Conservation (phyloP, 2,329 filamentous ascomycete species). For the Ophiostoma angusticollis region DNA sequence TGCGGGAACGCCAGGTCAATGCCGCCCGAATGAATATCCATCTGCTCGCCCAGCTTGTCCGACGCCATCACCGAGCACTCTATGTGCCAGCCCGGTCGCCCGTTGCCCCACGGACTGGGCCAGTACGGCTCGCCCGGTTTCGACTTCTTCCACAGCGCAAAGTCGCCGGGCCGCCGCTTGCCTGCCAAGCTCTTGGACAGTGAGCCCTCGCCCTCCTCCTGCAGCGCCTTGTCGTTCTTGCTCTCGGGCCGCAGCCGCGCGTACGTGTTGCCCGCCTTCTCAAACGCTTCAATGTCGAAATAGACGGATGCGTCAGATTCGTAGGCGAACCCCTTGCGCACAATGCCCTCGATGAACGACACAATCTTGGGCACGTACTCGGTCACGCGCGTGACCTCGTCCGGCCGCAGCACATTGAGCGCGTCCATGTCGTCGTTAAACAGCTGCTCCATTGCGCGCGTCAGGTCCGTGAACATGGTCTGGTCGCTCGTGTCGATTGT, state of each 20-base stretch:
- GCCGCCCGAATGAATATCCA: slow-evolving; percentile 61
- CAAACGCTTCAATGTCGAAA: slow-evolving; percentile 59
- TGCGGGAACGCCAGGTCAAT: slow-evolving; percentile 42
- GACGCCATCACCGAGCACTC: slow-evolving; percentile 65
- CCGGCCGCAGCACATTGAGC: slow-evolving; percentile 52
- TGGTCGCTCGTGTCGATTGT: slow-evolving; percentile 48
- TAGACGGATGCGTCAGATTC: slow-evolving; percentile 53
- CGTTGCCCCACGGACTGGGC: slow-evolving; percentile 54
- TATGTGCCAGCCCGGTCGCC: slow-evolving; percentile 62
- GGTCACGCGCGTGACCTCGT: slow-evolving; percentile 52
- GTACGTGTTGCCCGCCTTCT: slow-evolving; percentile 50
- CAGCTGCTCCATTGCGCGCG: slow-evolving; percentile 51
- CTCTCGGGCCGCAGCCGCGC: slow-evolving; percentile 61
- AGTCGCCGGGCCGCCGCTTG: slow-evolving; percentile 52
- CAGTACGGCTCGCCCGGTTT: slow-evolving; percentile 37
- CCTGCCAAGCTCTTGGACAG: slow-evolving; percentile 42
- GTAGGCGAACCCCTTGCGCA: slow-evolving; percentile 55
- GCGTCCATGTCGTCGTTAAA: slow-evolving; percentile 56
- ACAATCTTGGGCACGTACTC: slow-evolving; percentile 53
- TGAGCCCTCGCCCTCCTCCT: slow-evolving; percentile 56
- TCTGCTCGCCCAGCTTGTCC: slow-evolving; percentile 48
- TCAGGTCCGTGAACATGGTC: slow-evolving; percentile 53
- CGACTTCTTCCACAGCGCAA: slow-evolving; percentile 55
- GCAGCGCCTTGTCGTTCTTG: slow-evolving; percentile 47
- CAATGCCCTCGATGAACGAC: slow-evolving; percentile 49